Evolutionary conservation across 768 basidiomycete species (phyloP), one percentile per base, ranked within the genome.

Genomic region (Boletus coccyginus): DNA sequence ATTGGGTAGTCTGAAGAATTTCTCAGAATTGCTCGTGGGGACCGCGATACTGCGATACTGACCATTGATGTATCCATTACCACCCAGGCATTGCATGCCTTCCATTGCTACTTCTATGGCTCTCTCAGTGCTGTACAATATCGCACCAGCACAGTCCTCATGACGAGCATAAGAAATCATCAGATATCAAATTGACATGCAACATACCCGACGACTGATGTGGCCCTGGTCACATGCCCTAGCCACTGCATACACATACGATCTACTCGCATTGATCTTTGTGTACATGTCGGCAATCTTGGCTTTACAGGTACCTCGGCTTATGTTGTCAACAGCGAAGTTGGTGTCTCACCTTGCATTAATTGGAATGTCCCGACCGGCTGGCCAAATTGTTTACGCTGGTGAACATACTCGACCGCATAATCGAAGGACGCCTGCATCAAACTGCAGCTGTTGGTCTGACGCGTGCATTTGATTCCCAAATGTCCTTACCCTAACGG

Each of bases 41-140:
- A 39, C 53, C 24, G 19, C 14, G 16, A 31, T 7, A 39, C 10
- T 39, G 19, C 5, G 27, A 54, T 16, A 68, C 78, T 61, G 51
- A 89, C 92, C 92, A 60, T 96, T 96, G 71, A 94, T 94, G 70
- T 96, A 98, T 13, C 94, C 95, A 67, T 97, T 97, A 8, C 95
- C 94, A 48, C 94, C 94, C 42, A 96, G 77, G 66, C 92, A 94
- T 65, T 96, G 94, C 88, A 94, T 93, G 10, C 84, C 91, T 66
- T 95, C 94, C 64, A 92, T 74, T 5, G 94, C 86, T 13, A 97
- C 92, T 70, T 97, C 92, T 24, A 96, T 86, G 27, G 93, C 90
- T 64, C 85, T 88, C 65, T 98, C 95, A 0, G 94, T 94, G 19
- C 93, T 91, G 72, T 95, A 96, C 44, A 98, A 68, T 57, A 98